Conservation (phyloP, 805 yeast genomes). For the Debaryomyces castellii region DNA sequence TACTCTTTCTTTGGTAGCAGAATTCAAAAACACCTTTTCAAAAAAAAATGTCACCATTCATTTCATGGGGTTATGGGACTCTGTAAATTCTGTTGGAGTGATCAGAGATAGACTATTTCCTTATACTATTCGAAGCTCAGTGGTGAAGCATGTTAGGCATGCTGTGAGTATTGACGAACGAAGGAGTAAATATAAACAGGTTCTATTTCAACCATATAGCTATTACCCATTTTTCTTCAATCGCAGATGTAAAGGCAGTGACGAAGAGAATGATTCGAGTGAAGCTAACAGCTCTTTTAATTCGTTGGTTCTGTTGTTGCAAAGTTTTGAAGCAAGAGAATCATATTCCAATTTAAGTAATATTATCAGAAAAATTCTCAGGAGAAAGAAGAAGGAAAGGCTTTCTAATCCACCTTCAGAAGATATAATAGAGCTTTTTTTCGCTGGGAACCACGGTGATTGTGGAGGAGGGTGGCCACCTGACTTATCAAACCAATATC, state of each 20-base stretch:
- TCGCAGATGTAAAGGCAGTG: slow-evolving; percentile 11
- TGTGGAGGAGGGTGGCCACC: slow-evolving; percentile 67
- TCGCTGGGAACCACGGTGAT: slow-evolving; percentile 70
- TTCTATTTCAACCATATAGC: slow-evolving; percentile 47
- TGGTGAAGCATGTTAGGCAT: slow-evolving; percentile 61
- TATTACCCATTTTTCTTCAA: slow-evolving; percentile 24
- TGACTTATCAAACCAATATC: slow-evolving; percentile 41
- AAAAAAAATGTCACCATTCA: slow-evolving; percentile 44
- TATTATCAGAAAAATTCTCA: not conserved
- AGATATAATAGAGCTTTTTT: slow-evolving; percentile 55
- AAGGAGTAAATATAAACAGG: slow-evolving; percentile 61
- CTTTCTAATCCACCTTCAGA: slow-evolving; percentile 15
- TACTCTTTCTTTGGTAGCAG: slow-evolving; percentile 47
- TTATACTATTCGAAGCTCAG: slow-evolving; percentile 47
- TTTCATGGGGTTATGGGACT: slow-evolving; percentile 70
- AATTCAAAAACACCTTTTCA: slow-evolving; percentile 56
- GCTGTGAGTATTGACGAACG: slow-evolving; percentile 70
- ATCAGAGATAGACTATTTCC: slow-evolving; percentile 60
- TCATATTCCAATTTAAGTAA: slow-evolving; percentile 1
- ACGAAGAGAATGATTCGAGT: not conserved
- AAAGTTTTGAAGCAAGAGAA: not conserved
- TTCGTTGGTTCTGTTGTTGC: not conserved
- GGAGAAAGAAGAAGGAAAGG: not conserved
- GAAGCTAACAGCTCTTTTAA: not conserved
- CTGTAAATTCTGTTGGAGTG: slow-evolving; percentile 66